phyloP scores from a whole-genome alignment of 2,329 filamentous ascomycete species.

The Penicillium crustosum region DNA sequence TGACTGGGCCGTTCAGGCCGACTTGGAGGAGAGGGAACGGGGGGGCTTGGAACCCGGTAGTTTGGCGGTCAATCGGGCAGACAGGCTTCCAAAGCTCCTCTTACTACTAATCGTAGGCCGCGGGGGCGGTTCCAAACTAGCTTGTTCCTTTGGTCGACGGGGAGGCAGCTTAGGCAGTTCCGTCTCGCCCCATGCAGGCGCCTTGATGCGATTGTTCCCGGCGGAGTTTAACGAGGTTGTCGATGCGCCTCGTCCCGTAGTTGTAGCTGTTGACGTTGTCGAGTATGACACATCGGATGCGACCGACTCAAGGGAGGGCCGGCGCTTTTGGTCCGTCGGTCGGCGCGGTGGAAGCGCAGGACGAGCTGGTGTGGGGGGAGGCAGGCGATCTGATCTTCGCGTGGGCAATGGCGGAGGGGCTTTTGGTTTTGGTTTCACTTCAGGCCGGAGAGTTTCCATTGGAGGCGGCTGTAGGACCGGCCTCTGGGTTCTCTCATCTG shows the following conservation, averaged over 20 bases:
- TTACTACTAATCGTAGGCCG: slow-evolving; percentile 26
- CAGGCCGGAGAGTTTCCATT: slow-evolving; percentile 19
- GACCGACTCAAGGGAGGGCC: slow-evolving; percentile 52
- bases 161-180: slow-evolving; percentile 57
- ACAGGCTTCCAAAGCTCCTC: slow-evolving; percentile 16
- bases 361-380: slow-evolving; percentile 21
- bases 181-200: slow-evolving; percentile 58
- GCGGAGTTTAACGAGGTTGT: slow-evolving; percentile 30
- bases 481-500: slow-evolving; percentile 22
- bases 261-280: slow-evolving; percentile 41
- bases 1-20: neutral
- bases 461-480: slow-evolving; percentile 28
- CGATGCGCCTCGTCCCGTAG: slow-evolving; percentile 41
- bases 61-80: slow-evolving; percentile 14
- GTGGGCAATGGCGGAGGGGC: slow-evolving; percentile 49
- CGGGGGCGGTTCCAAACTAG: slow-evolving; percentile 21
- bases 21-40: neutral
- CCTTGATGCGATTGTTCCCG: slow-evolving; percentile 45
- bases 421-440: slow-evolving; percentile 32
- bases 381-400: slow-evolving; percentile 33
- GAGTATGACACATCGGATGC: slow-evolving; percentile 55
- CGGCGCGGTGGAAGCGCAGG: slow-evolving; percentile 53
- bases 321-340: slow-evolving; percentile 38
- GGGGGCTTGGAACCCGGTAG: slow-evolving; percentile 6
- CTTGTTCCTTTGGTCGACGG: slow-evolving; percentile 39